Conservation (phyloP, 176 grass and related monocot genomes). For the Phyllostachys edulis region DNA sequence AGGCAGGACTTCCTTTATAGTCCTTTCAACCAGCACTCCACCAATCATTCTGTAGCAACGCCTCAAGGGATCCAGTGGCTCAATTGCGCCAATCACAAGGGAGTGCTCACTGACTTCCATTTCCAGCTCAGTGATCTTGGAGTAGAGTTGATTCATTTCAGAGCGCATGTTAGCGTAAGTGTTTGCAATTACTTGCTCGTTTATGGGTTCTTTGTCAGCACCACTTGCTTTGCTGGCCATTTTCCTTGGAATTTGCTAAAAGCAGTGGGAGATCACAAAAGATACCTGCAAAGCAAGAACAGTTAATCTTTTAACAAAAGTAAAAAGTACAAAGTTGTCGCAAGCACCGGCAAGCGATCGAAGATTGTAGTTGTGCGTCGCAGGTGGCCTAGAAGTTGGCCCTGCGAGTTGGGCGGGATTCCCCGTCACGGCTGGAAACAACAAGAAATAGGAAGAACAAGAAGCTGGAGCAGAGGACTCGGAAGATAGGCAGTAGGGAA, state of each 20-base stretch:
- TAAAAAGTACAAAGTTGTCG: too few species aligned
- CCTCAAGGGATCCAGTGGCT: slow-evolving; percentile 68
- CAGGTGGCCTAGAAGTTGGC: too few species aligned
- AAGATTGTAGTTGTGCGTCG: too few species aligned
- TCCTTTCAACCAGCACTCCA: slow-evolving; percentile 80
- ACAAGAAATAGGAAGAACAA: too few species aligned
- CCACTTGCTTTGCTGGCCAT: slow-evolving; percentile 56
- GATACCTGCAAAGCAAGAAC: not conserved
- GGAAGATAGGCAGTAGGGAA: too few species aligned
- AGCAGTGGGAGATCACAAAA: not conserved
- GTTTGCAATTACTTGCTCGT: slow-evolving; percentile 74
- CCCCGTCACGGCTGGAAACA: too few species aligned
- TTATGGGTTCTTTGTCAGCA: slow-evolving; percentile 47
- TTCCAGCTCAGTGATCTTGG: slow-evolving; percentile 85
- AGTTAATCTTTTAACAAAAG: not conserved
- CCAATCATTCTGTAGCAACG: slow-evolving; percentile 91
- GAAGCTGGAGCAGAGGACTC: too few species aligned
- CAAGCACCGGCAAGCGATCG: too few species aligned
- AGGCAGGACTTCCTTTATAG: slow-evolving; percentile 73
- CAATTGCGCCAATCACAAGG: slow-evolving; percentile 77
- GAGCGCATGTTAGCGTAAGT: slow-evolving; percentile 66
- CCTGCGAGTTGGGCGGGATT: too few species aligned
- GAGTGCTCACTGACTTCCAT: slow-evolving; percentile 86
- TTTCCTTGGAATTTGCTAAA: slow-evolving; percentile 2
- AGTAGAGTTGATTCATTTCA: slow-evolving; percentile 81